Evolutionary conservation across 176 grass and related monocot genomes (phyloP), one percentile per base, ranked within the genome.

Genomic region (Cenchrus purpureus): DNA sequence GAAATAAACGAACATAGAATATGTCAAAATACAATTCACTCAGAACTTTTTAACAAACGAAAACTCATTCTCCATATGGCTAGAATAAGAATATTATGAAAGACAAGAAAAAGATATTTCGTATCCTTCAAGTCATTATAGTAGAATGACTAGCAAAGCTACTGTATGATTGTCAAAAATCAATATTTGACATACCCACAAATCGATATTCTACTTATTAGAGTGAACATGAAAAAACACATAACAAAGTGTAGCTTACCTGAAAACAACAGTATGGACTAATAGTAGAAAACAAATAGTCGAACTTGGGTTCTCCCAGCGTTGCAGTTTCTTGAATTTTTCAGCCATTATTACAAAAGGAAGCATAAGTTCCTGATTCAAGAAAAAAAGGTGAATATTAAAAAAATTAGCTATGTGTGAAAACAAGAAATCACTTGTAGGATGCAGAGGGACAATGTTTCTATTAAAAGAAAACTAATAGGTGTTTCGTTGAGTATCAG

Each of bases 361-460:
- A 92, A 98, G 84, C 86, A 98, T 80, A 87, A 98, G 96, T 43
- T 95, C 96, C 96, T 98, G 91, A 78, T 68, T 65, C 25, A 54
- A 61, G 34, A 65, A 84, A 87, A 79, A 71, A 50, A 72, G 40
- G 63, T n/a, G 65, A 25, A 78, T 73, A 77, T 89, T 78, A 74
- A 34, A 58, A 34, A 58, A 77, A 66, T 19, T 55, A 12, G 31
- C 71, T 55, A 67, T 37, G 32, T 22, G 34, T 17, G 34, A 4
- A 83, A 71, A 84, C 19, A 73, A 54, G 6, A 81, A 76, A 17
- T 25, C 34, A 8, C 87, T 79, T 58, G 5, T 17, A 25, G 4
- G 49, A 84, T 19, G 55, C 44, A 68, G 6, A 62, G 20, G n/a
- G 20, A 17, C 61, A 43, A 10, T 46, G 43, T 65, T 28, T 46